These are phyloP conservation scores for Turritis glabra DNA, from an alignment of 345 rosid species.

Conservation along the genomic window DNA sequence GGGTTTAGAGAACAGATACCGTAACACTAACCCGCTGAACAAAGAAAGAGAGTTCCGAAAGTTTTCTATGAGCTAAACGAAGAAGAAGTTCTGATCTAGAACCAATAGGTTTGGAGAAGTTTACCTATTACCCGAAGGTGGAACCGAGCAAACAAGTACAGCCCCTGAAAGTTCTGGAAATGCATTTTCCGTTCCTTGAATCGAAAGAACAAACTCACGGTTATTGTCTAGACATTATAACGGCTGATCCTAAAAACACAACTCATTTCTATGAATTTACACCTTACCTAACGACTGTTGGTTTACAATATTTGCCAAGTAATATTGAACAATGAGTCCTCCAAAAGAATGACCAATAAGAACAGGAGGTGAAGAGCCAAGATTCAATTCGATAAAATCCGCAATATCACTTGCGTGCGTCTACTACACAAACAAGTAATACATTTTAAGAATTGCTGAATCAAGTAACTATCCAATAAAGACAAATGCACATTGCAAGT, in stretches of 20 bases:
- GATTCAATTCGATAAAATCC: constrained; percentile 59
- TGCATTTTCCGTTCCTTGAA: constrained; percentile 42
- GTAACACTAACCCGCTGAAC: constrained; percentile 77
- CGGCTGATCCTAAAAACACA: not conserved
- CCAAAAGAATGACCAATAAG: constrained; percentile 93
- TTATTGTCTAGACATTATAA: not conserved
- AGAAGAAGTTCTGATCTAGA: not conserved
- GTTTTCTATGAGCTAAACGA: constrained; percentile 9
- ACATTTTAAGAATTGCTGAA: not conserved
- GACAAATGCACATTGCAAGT: constrained; percentile 1
- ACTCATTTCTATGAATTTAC: not conserved
- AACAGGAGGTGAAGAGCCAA: constrained; percentile 58
- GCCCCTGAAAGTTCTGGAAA: constrained; percentile 74
- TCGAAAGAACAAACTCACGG: not conserved
- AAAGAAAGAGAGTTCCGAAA: constrained; percentile 26
- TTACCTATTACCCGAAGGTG: constrained; percentile 96
- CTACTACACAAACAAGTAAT: constrained; percentile 53
- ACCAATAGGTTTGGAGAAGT: constrained; percentile 2
- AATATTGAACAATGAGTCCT: constrained; percentile 79
- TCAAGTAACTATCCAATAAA: not conserved
- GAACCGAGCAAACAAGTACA: constrained; percentile 79
- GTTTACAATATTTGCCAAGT: constrained; percentile 59
- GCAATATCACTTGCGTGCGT: constrained; percentile 88
- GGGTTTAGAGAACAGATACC: constrained; percentile 87
- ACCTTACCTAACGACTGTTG: constrained; percentile 41